Conservation (phyloP, 2,329 filamentous ascomycete genomes). For the Talaromyces sp. region DNA sequence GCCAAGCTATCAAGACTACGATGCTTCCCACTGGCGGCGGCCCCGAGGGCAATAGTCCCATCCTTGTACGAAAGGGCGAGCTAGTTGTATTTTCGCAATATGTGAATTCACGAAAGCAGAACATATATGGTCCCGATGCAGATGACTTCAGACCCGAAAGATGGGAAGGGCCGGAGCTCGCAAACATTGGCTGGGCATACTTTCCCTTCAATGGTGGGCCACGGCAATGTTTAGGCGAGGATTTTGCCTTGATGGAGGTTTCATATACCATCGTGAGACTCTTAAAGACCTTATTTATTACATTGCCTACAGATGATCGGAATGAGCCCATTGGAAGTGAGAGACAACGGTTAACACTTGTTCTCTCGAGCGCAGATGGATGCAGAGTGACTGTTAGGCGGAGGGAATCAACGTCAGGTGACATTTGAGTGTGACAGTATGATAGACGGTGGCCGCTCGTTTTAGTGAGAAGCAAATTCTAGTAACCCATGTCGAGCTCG, state of each 20-base stretch:
- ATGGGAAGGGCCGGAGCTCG: conserved; percentile 26
- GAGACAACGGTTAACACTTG: background rate
- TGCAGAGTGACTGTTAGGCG: background rate
- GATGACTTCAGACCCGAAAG: conserved; percentile 25
- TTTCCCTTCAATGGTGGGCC: conserved; percentile 31
- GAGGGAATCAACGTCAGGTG: background rate
- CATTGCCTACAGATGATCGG: background rate
- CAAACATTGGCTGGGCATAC: conserved; percentile 28
- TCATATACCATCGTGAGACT: conserved; percentile 24
- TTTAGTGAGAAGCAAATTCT: too few relatives aligned
- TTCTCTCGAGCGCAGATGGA: background rate
- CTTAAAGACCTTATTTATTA: conserved; percentile 11
- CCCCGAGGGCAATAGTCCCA: conserved; percentile 42
- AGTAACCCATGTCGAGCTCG: too few relatives aligned
- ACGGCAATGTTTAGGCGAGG: conserved; percentile 27
- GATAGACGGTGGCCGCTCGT: background rate
- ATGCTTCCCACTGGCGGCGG: conserved; percentile 52
- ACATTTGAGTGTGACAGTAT: background rate
- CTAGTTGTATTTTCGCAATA: conserved; percentile 26
- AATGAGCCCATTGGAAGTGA: background rate
- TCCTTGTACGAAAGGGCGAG: conserved; percentile 28
- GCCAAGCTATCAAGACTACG: conserved; percentile 34
- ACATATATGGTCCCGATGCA: conserved; percentile 24
- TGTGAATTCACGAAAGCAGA: conserved; percentile 43
- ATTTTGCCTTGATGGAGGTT: conserved; percentile 26